Evolutionary conservation across 2,329 filamentous ascomycete species (phyloP).

Genomic region (Cordyceps sp.): DNA sequence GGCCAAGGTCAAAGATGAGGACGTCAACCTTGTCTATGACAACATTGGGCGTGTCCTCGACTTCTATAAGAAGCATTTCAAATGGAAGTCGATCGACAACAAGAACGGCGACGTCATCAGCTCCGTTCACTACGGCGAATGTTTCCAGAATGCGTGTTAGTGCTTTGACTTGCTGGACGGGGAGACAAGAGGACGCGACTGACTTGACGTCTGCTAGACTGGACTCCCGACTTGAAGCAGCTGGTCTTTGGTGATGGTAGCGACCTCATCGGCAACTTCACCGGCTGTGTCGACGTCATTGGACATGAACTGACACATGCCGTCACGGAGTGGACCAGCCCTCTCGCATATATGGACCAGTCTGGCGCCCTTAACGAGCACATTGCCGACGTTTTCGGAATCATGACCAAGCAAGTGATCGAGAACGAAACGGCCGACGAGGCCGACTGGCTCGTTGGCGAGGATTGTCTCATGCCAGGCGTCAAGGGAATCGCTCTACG

Average conservation of each 20-base stretch:
- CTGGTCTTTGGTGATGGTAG: slow-evolving; percentile 42
- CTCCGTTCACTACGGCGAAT: slow-evolving; percentile 32
- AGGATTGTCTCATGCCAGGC: slow-evolving; percentile 31
- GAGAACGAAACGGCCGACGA: slow-evolving; percentile 25
- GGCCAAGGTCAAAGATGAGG: slow-evolving; percentile 19
- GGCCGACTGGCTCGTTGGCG: slow-evolving; percentile 38
- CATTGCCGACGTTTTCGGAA: slow-evolving; percentile 37
- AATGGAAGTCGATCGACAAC: slow-evolving; percentile 35
- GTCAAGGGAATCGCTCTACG: slow-evolving; percentile 34
- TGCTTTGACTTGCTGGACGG: neutral
- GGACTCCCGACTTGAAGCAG: slow-evolving; percentile 29
- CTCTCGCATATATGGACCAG: slow-evolving; percentile 32
- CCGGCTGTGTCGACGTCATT: slow-evolving; percentile 35
- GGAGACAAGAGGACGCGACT: too few relatives aligned
- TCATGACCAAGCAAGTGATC: slow-evolving; percentile 38
- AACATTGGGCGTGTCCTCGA: slow-evolving; percentile 30
- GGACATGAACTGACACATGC: slow-evolving; percentile 41
- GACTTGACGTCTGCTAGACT: slow-evolving; percentile 20
- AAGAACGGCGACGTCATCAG: slow-evolving; percentile 29
- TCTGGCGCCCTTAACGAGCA: slow-evolving; percentile 40
- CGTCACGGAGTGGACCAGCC: slow-evolving; percentile 31
- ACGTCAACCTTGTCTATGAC: slow-evolving; percentile 31
- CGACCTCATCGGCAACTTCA: slow-evolving; percentile 33
- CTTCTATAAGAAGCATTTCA: slow-evolving; percentile 31
- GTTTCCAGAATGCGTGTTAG: slow-evolving; percentile 34